Conservation (phyloP, 106 monocot species). For the Dendrobium chrysotoxum region DNA sequence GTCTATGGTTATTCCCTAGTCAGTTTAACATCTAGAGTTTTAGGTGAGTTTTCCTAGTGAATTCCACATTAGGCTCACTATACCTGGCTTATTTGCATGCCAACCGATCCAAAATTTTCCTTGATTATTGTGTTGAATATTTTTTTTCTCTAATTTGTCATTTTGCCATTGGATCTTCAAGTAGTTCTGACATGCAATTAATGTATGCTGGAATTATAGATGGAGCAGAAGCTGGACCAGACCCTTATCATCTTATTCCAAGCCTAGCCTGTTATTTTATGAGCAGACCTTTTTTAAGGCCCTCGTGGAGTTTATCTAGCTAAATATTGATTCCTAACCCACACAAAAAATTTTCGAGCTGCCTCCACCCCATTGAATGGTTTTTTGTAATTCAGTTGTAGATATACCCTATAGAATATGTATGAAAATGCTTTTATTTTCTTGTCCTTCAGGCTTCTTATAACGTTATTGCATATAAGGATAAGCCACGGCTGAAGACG, state of each 20-base stretch:
- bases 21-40: neutral
- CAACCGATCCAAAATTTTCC: neutral
- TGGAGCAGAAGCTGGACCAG: neutral
- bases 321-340: neutral
- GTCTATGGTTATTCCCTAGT: neutral
- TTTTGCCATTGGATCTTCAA: neutral
- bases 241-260: neutral
- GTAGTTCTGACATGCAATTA: neutral
- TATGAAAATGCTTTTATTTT: constrained; percentile 12
- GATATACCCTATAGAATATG: neutral
- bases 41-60: neutral
- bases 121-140: neutral
- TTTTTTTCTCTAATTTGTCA: neutral
- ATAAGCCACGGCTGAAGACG: constrained; percentile 73
- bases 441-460: constrained; percentile 48
- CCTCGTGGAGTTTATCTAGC: neutral
- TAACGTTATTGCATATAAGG: constrained; percentile 86
- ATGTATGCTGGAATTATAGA: neutral
- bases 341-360: neutral
- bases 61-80: neutral
- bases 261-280: neutral
- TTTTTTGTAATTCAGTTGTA: neutral
- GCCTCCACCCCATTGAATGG: neutral
- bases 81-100: neutral
- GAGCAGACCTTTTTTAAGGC: neutral